A percentile compares a stretch with the other conserved stretches of the same genome.
These are phyloP conservation scores for Amoebophrya sp. DNA, from an alignment of 169 alveolate species.

Conservation along the genomic window DNA sequence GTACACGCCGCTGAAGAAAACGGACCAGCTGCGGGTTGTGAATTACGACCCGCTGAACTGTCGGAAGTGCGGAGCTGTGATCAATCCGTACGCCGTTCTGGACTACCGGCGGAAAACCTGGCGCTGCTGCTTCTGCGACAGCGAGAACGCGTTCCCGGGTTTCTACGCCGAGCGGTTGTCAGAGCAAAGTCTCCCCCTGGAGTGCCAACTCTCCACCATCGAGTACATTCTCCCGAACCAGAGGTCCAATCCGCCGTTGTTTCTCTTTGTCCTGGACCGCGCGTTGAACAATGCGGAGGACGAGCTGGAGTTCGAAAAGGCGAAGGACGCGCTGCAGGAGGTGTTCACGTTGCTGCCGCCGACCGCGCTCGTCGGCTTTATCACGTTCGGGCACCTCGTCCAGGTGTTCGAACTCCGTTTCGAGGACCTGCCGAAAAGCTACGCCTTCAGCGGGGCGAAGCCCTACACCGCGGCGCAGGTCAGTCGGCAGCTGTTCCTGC, in stretches of 20 bases:
- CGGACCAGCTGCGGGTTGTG: conserved; percentile 48
- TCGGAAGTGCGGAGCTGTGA: conserved; percentile 48
- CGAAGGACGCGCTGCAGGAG: not conserved
- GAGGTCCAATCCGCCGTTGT: not conserved
- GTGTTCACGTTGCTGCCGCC: conserved; percentile 67
- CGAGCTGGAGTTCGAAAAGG: not conserved
- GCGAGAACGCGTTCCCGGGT: conserved; percentile 88
- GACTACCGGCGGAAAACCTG: conserved; percentile 91
- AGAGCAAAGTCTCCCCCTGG: conserved; percentile 48
- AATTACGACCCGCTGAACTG: conserved; percentile 55
- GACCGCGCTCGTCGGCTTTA: conserved; percentile 87
- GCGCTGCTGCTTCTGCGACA: conserved; percentile 92
- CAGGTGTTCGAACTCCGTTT: conserved; percentile 90
- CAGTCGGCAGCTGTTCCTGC: too few relatives aligned
- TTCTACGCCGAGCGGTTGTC: conserved; percentile 93
- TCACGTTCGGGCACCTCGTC: conserved; percentile 93
- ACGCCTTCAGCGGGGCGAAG: not conserved
- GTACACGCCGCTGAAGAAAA: conserved; percentile 79
- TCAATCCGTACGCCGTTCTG: conserved; percentile 56
- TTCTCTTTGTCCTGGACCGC: not conserved
- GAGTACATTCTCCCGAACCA: conserved; percentile 90
- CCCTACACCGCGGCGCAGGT: not conserved
- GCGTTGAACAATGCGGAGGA: not conserved
- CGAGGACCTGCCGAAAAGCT: not conserved
- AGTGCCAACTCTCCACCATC: conserved; percentile 69